Conservation (phyloP, 352 stramenopile genomes). For the Globisporangium paroecandrum region DNA sequence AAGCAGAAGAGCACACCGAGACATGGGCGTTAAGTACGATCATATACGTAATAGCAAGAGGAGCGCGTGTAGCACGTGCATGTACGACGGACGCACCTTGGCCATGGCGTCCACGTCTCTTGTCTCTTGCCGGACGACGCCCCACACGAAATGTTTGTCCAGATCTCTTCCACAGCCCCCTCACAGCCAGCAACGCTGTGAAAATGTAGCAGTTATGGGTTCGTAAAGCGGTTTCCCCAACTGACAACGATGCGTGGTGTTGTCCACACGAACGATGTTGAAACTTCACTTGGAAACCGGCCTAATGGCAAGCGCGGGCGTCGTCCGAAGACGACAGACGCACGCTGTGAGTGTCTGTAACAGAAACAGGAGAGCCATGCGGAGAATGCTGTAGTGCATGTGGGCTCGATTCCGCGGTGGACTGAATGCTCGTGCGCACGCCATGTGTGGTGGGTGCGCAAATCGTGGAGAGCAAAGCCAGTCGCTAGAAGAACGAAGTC, state of each 20-base stretch:
- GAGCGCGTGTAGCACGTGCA: not conserved
- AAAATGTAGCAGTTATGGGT: not conserved
- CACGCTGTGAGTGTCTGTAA: too few species aligned
- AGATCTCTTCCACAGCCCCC: conserved; percentile 1
- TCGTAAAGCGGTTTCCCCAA: not conserved
- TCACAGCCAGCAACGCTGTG: not conserved
- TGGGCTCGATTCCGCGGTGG: too few species aligned
- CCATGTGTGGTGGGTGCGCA: too few species aligned
- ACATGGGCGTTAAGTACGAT: not conserved
- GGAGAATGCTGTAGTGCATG: too few species aligned
- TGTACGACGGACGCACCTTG: not conserved
- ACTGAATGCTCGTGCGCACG: too few species aligned
- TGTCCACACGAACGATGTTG: not conserved
- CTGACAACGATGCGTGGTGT: not conserved
- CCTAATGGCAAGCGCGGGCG: too few species aligned
- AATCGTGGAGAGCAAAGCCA: too few species aligned
- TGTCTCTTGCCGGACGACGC: not conserved
- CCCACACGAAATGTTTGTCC: not conserved
- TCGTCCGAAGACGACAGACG: too few species aligned
- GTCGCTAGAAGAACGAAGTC: too few species aligned
- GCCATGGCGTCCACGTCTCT: not conserved
- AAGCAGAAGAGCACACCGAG: not conserved
- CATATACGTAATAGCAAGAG: not conserved
- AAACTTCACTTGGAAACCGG: not conserved
- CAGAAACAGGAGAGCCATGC: too few species aligned